phyloP scores from a whole-genome alignment of 2,329 filamentous ascomycete species.

The Ophidiomyces ophidiicola region DNA sequence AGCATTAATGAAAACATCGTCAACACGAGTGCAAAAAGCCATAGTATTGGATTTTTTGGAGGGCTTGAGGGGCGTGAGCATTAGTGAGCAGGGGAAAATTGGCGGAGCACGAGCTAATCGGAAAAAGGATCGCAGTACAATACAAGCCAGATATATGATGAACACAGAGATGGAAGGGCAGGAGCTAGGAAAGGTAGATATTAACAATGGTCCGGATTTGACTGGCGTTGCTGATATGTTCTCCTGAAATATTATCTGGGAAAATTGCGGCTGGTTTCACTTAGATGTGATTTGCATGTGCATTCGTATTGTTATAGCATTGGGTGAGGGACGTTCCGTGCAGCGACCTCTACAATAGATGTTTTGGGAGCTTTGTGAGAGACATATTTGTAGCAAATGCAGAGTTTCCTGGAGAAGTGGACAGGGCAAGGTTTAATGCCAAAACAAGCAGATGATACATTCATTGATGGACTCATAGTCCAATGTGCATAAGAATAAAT shows the following conservation, averaged over 20 bases:
- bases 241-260: slow-evolving; percentile 21
- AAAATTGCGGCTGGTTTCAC: not conserved
- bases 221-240: slow-evolving; percentile 45
- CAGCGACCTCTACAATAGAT: no score
- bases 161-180: slow-evolving; percentile 35
- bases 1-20: slow-evolving; percentile 44
- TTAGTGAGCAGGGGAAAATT: slow-evolving; percentile 86
- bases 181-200: slow-evolving; percentile 31
- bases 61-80: slow-evolving; percentile 76
- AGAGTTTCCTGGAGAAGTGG: no score
- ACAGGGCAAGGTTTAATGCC: no score
- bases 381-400: no score
- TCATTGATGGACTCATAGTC: no score
- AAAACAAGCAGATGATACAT: no score
- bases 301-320: slow-evolving; percentile 1
- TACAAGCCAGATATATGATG: slow-evolving; percentile 35
- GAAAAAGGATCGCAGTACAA: slow-evolving; percentile 32
- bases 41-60: slow-evolving; percentile 75
- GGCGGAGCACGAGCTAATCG: slow-evolving; percentile 32
- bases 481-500: no score
- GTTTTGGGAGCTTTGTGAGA: no score
- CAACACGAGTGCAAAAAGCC: slow-evolving; percentile 63
- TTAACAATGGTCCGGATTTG: slow-evolving; percentile 39
- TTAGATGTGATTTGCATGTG: not conserved
- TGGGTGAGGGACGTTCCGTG: no score